These are phyloP conservation scores for Cladosporium velox DNA, from an alignment of 2,329 filamentous ascomycete species.

Conservation along the genomic window DNA sequence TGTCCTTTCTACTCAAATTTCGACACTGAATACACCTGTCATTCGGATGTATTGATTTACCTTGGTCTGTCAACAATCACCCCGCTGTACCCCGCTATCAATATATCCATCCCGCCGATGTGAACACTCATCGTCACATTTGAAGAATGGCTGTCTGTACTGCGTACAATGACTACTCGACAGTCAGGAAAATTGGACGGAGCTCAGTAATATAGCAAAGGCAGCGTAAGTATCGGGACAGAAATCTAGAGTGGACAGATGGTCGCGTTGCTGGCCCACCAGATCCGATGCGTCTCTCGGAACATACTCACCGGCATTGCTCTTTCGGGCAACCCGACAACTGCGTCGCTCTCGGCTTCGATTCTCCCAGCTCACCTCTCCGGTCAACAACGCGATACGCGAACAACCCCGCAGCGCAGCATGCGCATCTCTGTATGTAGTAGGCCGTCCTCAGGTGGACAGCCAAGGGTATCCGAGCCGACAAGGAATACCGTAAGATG, in stretches of 20 bases:
- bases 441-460: constrained; percentile 13
- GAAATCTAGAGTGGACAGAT: neutral
- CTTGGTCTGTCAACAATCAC: constrained; percentile 1
- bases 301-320: neutral
- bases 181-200: neutral
- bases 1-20: neutral
- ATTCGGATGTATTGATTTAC: neutral
- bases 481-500: constrained; percentile 13
- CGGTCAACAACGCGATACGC: neutral
- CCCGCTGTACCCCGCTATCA: constrained; percentile 12
- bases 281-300: neutral
- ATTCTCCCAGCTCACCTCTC: neutral
- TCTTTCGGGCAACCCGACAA: neutral
- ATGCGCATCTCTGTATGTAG: constrained; percentile 21
- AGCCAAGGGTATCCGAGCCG: constrained; percentile 12
- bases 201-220: neutral
- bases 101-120: constrained; percentile 6
- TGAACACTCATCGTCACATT: neutral
- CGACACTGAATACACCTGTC: neutral
- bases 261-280: neutral
- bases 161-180: neutral
- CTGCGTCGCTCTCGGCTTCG: neutral
- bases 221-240: neutral
- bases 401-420: constrained; percentile 14
- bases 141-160: neutral